Evolutionary conservation across 305 asterid genomes (phyloP).

Genomic region (Ajuga reptans): DNA sequence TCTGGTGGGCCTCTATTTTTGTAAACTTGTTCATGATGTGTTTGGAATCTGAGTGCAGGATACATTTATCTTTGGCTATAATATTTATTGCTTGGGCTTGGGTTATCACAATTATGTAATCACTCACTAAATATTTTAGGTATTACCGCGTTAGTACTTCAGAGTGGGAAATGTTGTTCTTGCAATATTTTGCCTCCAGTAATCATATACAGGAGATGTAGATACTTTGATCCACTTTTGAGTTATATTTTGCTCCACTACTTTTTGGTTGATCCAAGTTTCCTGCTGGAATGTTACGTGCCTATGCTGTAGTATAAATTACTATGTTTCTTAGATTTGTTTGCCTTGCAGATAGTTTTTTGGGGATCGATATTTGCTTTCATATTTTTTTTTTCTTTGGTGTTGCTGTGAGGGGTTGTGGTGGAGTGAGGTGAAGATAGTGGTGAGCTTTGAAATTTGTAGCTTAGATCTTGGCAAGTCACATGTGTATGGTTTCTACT

Average conservation of each 20-base stretch:
- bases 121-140: not conserved
- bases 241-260: not conserved
- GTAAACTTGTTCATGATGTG: not conserved
- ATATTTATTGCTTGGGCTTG: not conserved
- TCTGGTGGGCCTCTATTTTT: not conserved
- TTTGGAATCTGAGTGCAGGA: constrained; percentile 1
- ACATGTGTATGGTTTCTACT: not conserved
- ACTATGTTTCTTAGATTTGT: not conserved
- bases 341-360: not conserved
- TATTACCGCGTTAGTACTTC: not conserved
- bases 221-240: not conserved
- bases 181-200: not conserved
- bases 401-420: not conserved
- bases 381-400: not conserved
- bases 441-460: not conserved
- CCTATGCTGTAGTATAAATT: not conserved
- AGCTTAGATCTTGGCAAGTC: not conserved
- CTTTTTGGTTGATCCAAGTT: not conserved
- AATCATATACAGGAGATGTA: not conserved
- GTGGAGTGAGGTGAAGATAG: not conserved
- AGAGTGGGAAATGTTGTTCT: not conserved
- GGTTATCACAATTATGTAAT: not conserved
- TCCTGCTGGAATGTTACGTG: not conserved
- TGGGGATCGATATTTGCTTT: not conserved
- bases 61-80: not conserved